phyloP scores from a whole-genome alignment of 805 yeast genomes.

The Starmerella sp. region DNA sequence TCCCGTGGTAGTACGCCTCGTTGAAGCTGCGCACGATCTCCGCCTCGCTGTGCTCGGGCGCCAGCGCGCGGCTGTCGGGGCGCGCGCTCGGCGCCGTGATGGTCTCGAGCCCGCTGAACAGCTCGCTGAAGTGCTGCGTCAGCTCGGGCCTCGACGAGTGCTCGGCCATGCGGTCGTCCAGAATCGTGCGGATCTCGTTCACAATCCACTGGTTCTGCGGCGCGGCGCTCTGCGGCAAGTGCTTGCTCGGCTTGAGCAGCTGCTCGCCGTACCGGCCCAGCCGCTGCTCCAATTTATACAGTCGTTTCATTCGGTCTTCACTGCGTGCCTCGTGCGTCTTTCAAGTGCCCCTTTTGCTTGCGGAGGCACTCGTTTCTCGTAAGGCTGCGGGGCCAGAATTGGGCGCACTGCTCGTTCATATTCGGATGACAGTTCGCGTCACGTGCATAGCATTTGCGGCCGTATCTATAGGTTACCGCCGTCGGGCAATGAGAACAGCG shows the following conservation, averaged over 20 bases:
- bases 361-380: too few species aligned
- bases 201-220: slow-evolving; percentile 12
- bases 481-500: too few species aligned
- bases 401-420: too few species aligned
- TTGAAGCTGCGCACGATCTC: slow-evolving; percentile 22
- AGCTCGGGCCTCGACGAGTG: slow-evolving; percentile 18
- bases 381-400: too few species aligned
- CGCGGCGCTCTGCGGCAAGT: neutral
- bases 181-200: slow-evolving; percentile 16
- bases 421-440: neutral
- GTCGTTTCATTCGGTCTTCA: slow-evolving; percentile 7
- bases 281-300: slow-evolving; percentile 13
- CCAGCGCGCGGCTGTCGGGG: slow-evolving; percentile 6
- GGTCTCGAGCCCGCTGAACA: slow-evolving; percentile 19
- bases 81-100: slow-evolving; percentile 2
- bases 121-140: slow-evolving; percentile 18
- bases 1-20: slow-evolving; percentile 24
- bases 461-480: too few species aligned
- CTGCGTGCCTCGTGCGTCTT: neutral
- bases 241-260: neutral
- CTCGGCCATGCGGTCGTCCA: slow-evolving; percentile 15
- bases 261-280: slow-evolving; percentile 18
- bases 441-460: neutral
- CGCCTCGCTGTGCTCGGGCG: slow-evolving; percentile 9
- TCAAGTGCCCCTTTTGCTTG: neutral